Evolutionary conservation across 495 filamentous ascomycete species (phyloP), one percentile per base, ranked within the genome.

Genomic region (Cairneyella variabilis): DNA sequence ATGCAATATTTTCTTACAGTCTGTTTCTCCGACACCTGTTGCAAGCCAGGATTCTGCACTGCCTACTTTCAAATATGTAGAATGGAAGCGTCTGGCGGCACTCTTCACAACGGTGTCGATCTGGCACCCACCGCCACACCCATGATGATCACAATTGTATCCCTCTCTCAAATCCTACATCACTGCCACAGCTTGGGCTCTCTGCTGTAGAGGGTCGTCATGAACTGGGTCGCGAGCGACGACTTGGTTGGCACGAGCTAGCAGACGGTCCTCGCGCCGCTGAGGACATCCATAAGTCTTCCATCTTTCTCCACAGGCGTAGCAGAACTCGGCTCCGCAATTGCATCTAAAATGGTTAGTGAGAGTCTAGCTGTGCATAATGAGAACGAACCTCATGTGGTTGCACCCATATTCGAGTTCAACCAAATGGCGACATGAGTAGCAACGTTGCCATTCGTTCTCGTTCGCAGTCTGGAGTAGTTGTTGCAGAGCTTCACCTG

Each of bases 301-400:
- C n/a, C n/a, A 48, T 18, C 12, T 16, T 2, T 42, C 47, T 4
- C 75, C 78, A 53, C 77, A 83, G 1, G 62, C 50, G 39, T 83
- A 83, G 53, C 78, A 83, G 57, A 83, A 83, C 41, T 81, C 47
- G 8, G 69, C 67, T 1, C 64, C 53, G 49, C 79, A 83, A 22
- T 18, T 64, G 53, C 79, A 83, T 10, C 74, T 78, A 17, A 7
- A 8, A 18, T 20, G 23, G 38, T 41, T 7, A 41, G 38, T n/a
- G n/a, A n/a, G n/a, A n/a, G n/a, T n/a, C n/a, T n/a, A n/a, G n/a
- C n/a, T n/a, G n/a, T n/a, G n/a, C n/a, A n/a, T n/a, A n/a, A n/a
- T n/a, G n/a, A n/a, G n/a, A n/a, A 27, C 25, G 64, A 53, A 63
- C 60, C 44, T 60, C 2, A 63, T 63, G 28, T 63, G 60, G 40